Conservation (phyloP, 1,284 basidiomycete genomes). For the Leccinum proliferum region DNA sequence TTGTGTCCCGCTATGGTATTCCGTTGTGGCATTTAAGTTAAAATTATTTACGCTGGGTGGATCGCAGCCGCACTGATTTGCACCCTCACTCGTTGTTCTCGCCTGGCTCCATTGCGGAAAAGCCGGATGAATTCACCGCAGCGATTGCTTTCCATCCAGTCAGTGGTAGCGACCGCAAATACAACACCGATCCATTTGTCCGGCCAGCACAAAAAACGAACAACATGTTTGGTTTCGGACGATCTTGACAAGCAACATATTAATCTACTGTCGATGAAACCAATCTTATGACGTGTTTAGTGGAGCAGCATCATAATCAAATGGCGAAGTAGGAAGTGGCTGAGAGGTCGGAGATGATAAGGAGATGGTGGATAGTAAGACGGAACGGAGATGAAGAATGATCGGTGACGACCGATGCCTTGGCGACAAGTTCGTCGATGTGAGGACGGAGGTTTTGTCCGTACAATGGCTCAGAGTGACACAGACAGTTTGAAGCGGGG, state of each 20-base stretch:
- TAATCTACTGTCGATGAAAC: constrained; percentile 19
- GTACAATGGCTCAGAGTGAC: constrained; percentile 34
- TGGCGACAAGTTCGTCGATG: constrained; percentile 16
- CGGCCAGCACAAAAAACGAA: no score
- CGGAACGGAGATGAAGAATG: constrained; percentile 20
- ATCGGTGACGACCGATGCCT: constrained; percentile 9
- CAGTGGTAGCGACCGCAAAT: no score
- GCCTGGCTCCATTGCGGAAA: no score
- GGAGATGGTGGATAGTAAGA: constrained; percentile 41
- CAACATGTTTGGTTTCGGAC: no score
- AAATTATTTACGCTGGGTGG: no score
- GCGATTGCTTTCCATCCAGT: no score
- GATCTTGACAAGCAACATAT: constrained; percentile 5
- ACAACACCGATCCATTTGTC: no score
- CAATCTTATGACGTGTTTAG: constrained; percentile 20
- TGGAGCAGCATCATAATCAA: constrained; percentile 22
- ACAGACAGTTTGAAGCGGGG: constrained; percentile 35
- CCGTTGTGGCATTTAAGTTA: no score
- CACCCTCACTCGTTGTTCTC: no score
- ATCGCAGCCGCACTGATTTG: no score
- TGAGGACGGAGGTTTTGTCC: constrained; percentile 46
- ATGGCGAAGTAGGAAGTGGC: constrained; percentile 25
- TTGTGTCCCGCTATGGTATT: no score
- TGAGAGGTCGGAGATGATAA: constrained; percentile 26
- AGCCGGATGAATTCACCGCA: no score